These are phyloP conservation scores for Diospyros kaki DNA, from an alignment of 148 eudicot genomes.

Conservation along the genomic window DNA sequence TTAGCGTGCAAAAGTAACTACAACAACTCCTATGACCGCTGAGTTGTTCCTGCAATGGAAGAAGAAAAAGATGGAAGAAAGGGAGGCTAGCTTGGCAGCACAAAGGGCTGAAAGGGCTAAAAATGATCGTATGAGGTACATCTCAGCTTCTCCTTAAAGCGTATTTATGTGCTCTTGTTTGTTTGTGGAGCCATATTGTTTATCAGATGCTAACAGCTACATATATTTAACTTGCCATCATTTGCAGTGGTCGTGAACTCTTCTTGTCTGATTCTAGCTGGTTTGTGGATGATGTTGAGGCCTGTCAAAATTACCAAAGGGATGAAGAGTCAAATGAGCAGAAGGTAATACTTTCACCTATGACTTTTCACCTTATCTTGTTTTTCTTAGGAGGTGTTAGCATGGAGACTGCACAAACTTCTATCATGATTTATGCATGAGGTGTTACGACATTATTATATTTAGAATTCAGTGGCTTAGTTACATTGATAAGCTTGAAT, in stretches of 20 bases:
- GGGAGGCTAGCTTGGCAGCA: slow-evolving; percentile 67
- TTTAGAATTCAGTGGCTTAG: too few relatives aligned
- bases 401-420: too few relatives aligned
- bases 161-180: not conserved
- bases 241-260: slow-evolving; percentile 78
- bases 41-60: slow-evolving; percentile 71
- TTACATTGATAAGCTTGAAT: too few relatives aligned
- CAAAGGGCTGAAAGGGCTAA: slow-evolving; percentile 76
- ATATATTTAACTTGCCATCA: not conserved
- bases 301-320: slow-evolving; percentile 61
- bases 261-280: slow-evolving; percentile 74
- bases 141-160: not conserved
- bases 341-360: slow-evolving; percentile 31
- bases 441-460: too few relatives aligned
- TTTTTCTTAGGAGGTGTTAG: too few relatives aligned
- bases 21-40: slow-evolving; percentile 70
- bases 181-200: not conserved
- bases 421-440: too few relatives aligned
- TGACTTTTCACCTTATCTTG: too few relatives aligned
- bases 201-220: not conserved
- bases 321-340: slow-evolving; percentile 42
- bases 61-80: slow-evolving; percentile 63
- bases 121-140: slow-evolving; percentile 85
- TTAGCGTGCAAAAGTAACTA: slow-evolving; percentile 65
- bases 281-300: slow-evolving; percentile 75